Conservation (phyloP, 192 early-diverging fungal species). For the Coemansia brasiliensis region DNA sequence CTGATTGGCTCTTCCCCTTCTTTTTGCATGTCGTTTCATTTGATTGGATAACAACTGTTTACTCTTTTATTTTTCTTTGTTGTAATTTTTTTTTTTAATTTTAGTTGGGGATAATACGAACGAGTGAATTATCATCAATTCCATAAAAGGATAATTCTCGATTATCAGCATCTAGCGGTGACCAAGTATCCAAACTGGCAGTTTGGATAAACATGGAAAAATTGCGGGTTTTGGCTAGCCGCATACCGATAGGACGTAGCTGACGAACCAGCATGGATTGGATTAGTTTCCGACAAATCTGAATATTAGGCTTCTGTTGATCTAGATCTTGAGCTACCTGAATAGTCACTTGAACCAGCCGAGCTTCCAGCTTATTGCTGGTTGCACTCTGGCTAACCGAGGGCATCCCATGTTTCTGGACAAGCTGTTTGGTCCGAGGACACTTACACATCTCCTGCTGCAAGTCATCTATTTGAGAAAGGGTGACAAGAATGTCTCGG, state of each 20-base stretch:
- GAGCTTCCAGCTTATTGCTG: background rate
- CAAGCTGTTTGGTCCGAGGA: constrained; percentile 19
- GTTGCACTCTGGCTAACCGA: background rate
- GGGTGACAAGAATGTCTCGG: background rate
- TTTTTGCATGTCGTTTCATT: background rate
- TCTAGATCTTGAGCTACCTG: background rate
- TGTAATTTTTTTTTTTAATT: constrained; percentile 1
- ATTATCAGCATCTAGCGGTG: constrained; percentile 19
- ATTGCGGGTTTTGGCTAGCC: constrained; percentile 16
- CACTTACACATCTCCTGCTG: too few relatives aligned
- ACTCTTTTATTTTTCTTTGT: background rate
- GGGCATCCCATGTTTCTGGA: constrained; percentile 19
- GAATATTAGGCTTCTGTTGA: too few relatives aligned
- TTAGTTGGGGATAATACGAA: constrained; percentile 13
- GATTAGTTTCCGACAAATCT: constrained; percentile 10
- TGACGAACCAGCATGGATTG: constrained; percentile 42
- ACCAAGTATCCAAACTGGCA: constrained; percentile 13
- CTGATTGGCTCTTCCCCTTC: background rate
- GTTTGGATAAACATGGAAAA: background rate
- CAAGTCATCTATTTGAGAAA: too few relatives aligned
- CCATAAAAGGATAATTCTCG: constrained; percentile 39
- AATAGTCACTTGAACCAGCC: background rate
- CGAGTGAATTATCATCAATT: constrained; percentile 17
- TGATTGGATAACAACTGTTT: background rate
- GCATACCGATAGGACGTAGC: constrained; percentile 20